Base-by-base conservation (phyloP, 2,329 filamentous ascomycete species). In the Escovopsis sp. region DNA sequence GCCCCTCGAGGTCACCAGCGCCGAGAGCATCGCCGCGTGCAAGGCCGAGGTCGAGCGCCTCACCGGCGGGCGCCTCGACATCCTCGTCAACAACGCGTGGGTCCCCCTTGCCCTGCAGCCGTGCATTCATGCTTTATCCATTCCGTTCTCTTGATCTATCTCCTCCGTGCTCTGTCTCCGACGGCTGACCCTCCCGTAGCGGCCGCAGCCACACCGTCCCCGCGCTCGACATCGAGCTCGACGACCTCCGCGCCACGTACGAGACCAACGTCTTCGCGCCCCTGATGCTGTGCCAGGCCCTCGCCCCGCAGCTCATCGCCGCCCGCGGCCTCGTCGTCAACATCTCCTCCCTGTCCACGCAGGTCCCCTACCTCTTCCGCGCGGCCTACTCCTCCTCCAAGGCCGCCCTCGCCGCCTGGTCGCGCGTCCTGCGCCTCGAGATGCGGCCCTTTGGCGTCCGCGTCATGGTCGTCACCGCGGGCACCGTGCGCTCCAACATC, bases 31-130 rank as follows among this genome's bases (percentile, higher is more conserved):
- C 53, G 62, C 60, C 15, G 54, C 55, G 36, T 72, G 68, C 51
- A 67, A 66, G 43, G 59, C 59, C 3, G 61, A 68, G 41, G 68
- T 76, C 11, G 50, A 59, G 10, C 53, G 62, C 11, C 56, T 75
- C 38, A 75, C 70, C 2, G 64, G 64, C 8, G 72, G 72, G 12
- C 68, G 59, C 38, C 66, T 77, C 5, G 73, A 77, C 48, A 66
- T 77, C 38, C 68, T 77, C 15, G 65, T 77, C 39, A 77, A 77
- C 57, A 77, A 77, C 46, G 73, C 73, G 70, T 75, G 48, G 47
- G 65, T 52, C 3, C 2, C 36, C 4, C 32, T 23, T 8, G 12
- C n/a, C 36, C 12, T 3, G 9, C 12, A 8, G 12, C 12, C 32
- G 38, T 39, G 15, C 28, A 19, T 30, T n/a, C 3, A 15, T 15